Percentiles rank a stretch among this genome's conserved stretches.
phyloP scores from a whole-genome alignment of 371 early-diverging fungal genomes.

The Mucor piriformis region DNA sequence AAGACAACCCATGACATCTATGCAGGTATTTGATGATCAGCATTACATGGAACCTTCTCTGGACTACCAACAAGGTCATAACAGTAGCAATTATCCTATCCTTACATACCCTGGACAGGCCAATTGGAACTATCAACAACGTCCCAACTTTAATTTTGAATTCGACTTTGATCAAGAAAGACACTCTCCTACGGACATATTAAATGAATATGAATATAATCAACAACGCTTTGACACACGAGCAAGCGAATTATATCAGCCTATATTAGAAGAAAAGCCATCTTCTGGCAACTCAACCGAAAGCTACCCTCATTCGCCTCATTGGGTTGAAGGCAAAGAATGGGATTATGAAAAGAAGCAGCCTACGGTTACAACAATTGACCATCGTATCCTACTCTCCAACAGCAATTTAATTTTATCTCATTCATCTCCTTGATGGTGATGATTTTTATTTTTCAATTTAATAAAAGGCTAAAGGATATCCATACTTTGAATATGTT shows the following conservation, averaged over 20 bases:
- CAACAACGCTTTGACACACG: not conserved
- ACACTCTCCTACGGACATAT: constrained; percentile 17
- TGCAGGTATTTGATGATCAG: no score
- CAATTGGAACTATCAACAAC: no score
- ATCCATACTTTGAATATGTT: constrained; percentile 11
- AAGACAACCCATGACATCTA: not conserved
- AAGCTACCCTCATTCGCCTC: not conserved
- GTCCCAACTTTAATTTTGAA: not conserved
- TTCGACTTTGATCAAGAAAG: not conserved
- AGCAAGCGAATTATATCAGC: not conserved
- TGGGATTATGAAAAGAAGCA: not conserved
- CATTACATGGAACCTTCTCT: no score
- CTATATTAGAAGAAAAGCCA: not conserved
- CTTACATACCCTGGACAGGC: no score
- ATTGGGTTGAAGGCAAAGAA: not conserved
- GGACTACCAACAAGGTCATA: not conserved
- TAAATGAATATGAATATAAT: constrained; percentile 10
- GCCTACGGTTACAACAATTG: not conserved
- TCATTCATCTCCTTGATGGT: not conserved
- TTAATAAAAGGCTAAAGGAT: constrained; percentile 10
- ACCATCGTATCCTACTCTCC: not conserved
- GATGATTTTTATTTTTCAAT: not conserved
- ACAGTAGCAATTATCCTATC: not conserved
- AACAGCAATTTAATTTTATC: not conserved
- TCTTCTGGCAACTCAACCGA: not conserved